Conservation (phyloP, 192 early-diverging fungal species). For the Dimargaris xerosporica region DNA sequence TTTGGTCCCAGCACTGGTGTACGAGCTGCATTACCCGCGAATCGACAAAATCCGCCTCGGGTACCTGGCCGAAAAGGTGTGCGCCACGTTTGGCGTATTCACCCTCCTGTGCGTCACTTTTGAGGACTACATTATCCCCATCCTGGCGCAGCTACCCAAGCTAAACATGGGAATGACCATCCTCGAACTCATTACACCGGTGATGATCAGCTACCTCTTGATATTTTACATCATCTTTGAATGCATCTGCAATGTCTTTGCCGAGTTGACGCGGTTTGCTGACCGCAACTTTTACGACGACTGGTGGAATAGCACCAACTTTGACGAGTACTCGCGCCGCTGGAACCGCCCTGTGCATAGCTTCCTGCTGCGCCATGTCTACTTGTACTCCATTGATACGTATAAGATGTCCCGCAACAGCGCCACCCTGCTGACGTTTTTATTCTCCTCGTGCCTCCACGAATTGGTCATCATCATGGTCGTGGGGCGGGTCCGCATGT, state of each 20-base stretch:
- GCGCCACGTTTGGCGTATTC: slow-evolving; percentile 65
- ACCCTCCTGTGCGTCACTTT: slow-evolving; percentile 70
- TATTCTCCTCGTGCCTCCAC: slow-evolving; percentile 61
- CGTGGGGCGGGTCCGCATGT: slow-evolving; percentile 47
- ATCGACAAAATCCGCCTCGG: slow-evolving; percentile 65
- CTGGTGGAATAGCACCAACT: slow-evolving; percentile 86
- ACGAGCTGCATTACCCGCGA: slow-evolving; percentile 85
- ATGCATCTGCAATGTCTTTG: slow-evolving; percentile 91
- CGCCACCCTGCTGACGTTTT: slow-evolving; percentile 66
- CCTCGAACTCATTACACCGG: slow-evolving; percentile 63
- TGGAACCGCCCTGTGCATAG: slow-evolving; percentile 97
- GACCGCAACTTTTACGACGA: slow-evolving; percentile 97
- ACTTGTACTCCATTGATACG: slow-evolving; percentile 61
- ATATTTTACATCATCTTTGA: slow-evolving; percentile 96
- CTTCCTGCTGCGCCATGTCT: slow-evolving; percentile 82
- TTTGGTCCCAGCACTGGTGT: slow-evolving; percentile 79
- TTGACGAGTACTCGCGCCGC: slow-evolving; percentile 88
- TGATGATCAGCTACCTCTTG: slow-evolving; percentile 80
- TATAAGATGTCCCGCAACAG: slow-evolving; percentile 48
- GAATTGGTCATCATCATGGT: slow-evolving; percentile 66
- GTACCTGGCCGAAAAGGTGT: slow-evolving; percentile 75
- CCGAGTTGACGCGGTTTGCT: slow-evolving; percentile 84
- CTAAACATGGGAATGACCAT: slow-evolving; percentile 40
- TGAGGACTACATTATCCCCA: slow-evolving; percentile 75
- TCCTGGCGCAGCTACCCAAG: slow-evolving; percentile 38